Evolutionary conservation across 208 protist genomes (phyloP).

Genomic region (Acanthamoeba castellanii): DNA sequence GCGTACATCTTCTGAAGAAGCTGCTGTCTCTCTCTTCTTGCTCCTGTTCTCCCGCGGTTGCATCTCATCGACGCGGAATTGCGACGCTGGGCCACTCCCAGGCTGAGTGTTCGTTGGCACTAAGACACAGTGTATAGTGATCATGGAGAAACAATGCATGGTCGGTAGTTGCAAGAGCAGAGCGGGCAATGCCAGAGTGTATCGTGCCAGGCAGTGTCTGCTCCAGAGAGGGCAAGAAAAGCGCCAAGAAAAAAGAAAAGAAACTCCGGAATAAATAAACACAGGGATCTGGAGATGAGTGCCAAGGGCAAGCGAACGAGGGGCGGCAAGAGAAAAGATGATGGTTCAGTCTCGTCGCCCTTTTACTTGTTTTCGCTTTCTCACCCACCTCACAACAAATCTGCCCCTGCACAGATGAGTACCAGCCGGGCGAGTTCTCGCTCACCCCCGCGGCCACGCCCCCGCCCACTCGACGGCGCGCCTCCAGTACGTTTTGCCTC

Average conservation of each 20-base stretch:
- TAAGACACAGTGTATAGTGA: too few relatives aligned
- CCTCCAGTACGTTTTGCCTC: background rate
- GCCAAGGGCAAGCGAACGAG: slow-evolving; percentile 10
- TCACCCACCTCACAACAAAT: background rate
- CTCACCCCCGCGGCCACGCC: background rate
- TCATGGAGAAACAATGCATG: too few relatives aligned
- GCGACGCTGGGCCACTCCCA: too few relatives aligned
- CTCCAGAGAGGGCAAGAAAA: too few relatives aligned
- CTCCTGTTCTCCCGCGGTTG: too few relatives aligned
- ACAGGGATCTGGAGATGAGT: background rate
- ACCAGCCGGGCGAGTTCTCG: slow-evolving; percentile 17
- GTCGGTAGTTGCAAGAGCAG: too few relatives aligned
- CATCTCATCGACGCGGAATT: too few relatives aligned
- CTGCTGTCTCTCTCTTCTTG: too few relatives aligned
- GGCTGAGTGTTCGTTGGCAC: too few relatives aligned
- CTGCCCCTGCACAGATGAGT: slow-evolving; percentile 9
- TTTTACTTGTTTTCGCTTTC: background rate
- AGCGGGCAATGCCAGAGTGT: too few relatives aligned
- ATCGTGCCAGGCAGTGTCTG: too few relatives aligned
- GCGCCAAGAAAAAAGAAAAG: background rate
- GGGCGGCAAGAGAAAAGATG: slow-evolving; percentile 31
- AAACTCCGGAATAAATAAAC: background rate
- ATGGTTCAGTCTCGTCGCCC: background rate
- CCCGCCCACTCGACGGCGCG: background rate
- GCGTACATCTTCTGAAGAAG: slow-evolving; percentile 29